These are phyloP conservation scores for Solioccasus polychromus DNA, from an alignment of 768 basidiomycete genomes.

Conservation along the genomic window DNA sequence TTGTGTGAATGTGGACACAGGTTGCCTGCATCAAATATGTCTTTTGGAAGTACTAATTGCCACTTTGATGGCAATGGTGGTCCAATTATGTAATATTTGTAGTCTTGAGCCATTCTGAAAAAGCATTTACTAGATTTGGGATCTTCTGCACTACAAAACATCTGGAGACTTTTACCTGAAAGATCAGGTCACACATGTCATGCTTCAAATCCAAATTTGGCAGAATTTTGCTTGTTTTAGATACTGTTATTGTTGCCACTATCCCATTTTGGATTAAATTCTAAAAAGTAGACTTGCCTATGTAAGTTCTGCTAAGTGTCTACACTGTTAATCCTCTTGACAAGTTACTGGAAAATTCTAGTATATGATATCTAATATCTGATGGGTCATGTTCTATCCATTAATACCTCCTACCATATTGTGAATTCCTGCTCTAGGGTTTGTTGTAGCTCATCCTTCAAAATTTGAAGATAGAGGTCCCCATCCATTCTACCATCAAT, in stretches of 20 bases:
- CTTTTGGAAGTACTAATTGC: no score
- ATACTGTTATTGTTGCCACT: background rate
- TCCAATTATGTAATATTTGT: background rate
- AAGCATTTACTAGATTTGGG: background rate
- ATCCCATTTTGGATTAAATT: background rate
- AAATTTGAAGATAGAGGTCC: no score
- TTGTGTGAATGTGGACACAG: no score
- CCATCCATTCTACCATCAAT: no score
- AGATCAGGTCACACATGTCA: background rate
- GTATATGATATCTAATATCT: background rate
- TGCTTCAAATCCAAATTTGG: background rate
- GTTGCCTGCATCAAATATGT: no score
- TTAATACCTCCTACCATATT: no score
- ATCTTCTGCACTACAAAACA: background rate
- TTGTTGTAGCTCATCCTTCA: no score
- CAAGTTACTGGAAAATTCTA: background rate
- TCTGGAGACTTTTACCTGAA: background rate
- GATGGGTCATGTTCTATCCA: no score
- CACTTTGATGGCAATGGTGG: no score
- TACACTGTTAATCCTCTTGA: background rate
- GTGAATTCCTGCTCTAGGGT: no score
- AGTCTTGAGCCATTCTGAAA: background rate
- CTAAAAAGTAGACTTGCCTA: no score
- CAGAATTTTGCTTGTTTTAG: background rate
- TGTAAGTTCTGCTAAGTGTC: no score